Evolutionary conservation across 2,329 filamentous ascomycete genomes (phyloP).

Genomic region (Microdochium nivale): DNA sequence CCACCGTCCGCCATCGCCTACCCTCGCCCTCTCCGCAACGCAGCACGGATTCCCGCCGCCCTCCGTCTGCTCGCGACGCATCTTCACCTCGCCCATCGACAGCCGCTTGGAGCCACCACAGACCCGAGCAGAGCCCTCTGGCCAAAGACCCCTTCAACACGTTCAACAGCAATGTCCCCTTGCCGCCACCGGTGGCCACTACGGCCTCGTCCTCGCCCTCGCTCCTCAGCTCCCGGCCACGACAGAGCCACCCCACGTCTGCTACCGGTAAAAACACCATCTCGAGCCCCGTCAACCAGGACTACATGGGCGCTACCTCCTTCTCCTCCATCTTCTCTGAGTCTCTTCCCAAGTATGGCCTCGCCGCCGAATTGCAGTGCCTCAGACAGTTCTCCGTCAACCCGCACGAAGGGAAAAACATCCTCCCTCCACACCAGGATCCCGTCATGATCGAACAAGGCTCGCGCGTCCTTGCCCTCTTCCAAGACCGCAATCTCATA

Average conservation of each 20-base stretch:
- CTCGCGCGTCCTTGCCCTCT: constrained; percentile 20
- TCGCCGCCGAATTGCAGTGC: background rate
- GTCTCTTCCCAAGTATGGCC: background rate
- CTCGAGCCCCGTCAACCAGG: constrained; percentile 13
- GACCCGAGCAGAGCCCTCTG: background rate
- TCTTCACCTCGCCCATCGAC: constrained; percentile 10
- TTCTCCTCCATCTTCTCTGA: constrained; percentile 21
- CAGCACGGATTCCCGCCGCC: background rate
- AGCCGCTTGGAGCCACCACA: background rate
- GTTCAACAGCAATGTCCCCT: background rate
- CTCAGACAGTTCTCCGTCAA: background rate
- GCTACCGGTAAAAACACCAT: constrained; percentile 10
- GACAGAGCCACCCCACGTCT: constrained; percentile 17
- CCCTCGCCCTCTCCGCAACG: background rate
- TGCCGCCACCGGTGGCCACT: background rate
- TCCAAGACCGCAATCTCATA: constrained; percentile 19
- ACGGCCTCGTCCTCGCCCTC: background rate
- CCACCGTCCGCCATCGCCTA: constrained; percentile 5
- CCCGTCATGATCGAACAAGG: constrained; percentile 9
- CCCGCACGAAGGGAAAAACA: background rate
- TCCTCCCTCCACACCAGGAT: background rate
- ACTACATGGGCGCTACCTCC: constrained; percentile 21
- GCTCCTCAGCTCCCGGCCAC: background rate
- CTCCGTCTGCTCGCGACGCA: too few species aligned
- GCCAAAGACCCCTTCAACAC: background rate